These are phyloP conservation scores for Botryotinia calthae DNA, from an alignment of 2,329 filamentous ascomycete species.

Conservation along the genomic window DNA sequence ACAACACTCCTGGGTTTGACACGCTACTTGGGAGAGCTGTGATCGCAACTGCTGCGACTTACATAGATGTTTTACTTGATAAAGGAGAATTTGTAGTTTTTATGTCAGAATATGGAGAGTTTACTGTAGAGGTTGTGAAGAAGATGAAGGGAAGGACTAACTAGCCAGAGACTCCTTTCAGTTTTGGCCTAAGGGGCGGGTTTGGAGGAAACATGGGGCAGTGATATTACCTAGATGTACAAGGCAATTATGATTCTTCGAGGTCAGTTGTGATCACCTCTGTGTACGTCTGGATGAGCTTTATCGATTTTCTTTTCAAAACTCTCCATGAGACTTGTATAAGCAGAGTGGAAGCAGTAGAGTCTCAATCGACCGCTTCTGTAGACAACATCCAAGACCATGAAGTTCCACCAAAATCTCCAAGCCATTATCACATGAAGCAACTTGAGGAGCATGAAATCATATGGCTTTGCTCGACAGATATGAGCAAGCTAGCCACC, in stretches of 20 bases:
- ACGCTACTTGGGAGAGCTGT: constrained; percentile 21
- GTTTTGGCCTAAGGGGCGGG: not conserved
- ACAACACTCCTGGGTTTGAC: constrained; percentile 23
- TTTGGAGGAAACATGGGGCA: not conserved
- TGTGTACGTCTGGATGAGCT: not conserved
- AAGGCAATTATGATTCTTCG: not conserved
- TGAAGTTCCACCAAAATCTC: not conserved
- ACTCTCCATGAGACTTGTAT: not conserved
- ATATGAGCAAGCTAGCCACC: not conserved
- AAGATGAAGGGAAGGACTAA: not conserved
- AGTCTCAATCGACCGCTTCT: not conserved
- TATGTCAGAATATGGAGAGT: constrained; percentile 3
- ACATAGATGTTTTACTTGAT: constrained; percentile 21
- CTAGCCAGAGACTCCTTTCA: not conserved
- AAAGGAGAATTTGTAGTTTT: constrained; percentile 23
- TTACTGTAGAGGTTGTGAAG: constrained; percentile 12
- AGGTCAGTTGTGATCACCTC: not conserved
- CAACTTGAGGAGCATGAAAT: not conserved
- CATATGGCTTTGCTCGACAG: not conserved
- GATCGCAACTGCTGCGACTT: constrained; percentile 12
- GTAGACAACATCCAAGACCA: not conserved
- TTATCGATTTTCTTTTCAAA: not conserved
- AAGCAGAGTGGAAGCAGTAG: not conserved
- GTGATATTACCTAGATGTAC: not conserved
- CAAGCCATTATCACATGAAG: not conserved